Evolutionary conservation across 805 yeast species (phyloP), one percentile per base, ranked within the genome.

Genomic region (Saitoella complicata): DNA sequence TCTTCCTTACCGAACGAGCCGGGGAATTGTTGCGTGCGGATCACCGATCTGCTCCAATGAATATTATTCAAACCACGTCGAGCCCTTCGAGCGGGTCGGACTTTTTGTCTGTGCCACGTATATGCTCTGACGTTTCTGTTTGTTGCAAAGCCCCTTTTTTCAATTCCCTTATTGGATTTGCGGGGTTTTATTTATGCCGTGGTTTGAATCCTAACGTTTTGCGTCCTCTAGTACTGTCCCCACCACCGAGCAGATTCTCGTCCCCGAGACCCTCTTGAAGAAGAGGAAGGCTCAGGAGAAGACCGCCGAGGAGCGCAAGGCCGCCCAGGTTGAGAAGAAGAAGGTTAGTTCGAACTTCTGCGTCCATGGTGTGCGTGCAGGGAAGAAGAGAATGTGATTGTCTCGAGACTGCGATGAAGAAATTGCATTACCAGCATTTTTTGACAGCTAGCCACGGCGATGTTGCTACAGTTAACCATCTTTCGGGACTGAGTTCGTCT

Each of bases 391-490:
- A 21, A 21, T 21, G 21, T 3, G 21, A 21, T 21, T 4, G 4
- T 21, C 21, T n/a, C 32, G 21, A 10, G 9, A 37, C 31, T 11
- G 21, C 42, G 21, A 45, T 7, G 34, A n/a, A 29, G 11, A 10
- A 10, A 30, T 40, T n/a, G 11, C n/a, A 38, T 31, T 46, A 49
- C 40, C 51, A 58, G 62, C 64, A 62, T 60, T 59, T 58, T 60
- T 65, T 63, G 64, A 67, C 69, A 78, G 71, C 83, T 76, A 78
- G 82, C 80, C 62, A 49, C 55, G 53, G 72, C 84, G 52, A 73
- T 78, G 84, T 60, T 74, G 85, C 76, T 72, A 67, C 69, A 65
- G 75, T 75, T 75, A 77, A 78, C 85, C 85, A 78, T 78, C 85
- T 78, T 78, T 78, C 85, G 85, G 84, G 83, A 65, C 83, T 76